A percentile compares a stretch with the other conserved stretches of the same genome.
phyloP scores from a whole-genome alignment of 164 flowering plant species.

The Aristolochia contorta region DNA sequence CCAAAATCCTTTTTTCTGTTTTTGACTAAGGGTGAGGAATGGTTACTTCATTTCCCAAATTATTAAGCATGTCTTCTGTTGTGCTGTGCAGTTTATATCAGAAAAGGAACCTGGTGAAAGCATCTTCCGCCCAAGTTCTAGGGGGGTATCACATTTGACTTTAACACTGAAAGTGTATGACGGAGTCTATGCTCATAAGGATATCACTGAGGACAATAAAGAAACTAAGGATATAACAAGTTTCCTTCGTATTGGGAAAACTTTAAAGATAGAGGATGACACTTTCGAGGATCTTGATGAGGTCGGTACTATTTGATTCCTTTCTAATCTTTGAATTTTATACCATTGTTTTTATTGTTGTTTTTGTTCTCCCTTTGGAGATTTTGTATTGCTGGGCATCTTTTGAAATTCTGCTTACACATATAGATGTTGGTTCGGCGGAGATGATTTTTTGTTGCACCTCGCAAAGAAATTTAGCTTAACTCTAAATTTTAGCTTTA shows the following conservation, averaged over 20 bases:
- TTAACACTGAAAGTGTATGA: slow-evolving; percentile 82
- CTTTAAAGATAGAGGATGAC: slow-evolving; percentile 86
- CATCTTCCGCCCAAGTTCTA: slow-evolving; percentile 83
- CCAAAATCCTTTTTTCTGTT: too few species aligned
- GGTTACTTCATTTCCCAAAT: too few species aligned
- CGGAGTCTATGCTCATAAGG: slow-evolving; percentile 93
- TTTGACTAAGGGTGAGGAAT: too few species aligned
- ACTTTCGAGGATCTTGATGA: slow-evolving; percentile 96
- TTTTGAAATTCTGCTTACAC: too few species aligned
- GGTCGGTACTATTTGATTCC: slow-evolving; percentile 18
- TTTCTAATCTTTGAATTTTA: not conserved
- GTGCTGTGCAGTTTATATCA: slow-evolving; percentile 49
- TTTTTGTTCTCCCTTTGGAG: not conserved
- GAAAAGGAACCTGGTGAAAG: slow-evolving; percentile 95
- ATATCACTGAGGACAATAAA: slow-evolving; percentile 84
- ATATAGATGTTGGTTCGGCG: too few species aligned
- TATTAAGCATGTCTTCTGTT: not conserved
- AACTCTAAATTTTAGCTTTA: too few species aligned
- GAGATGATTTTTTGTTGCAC: too few species aligned
- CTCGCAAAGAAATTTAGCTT: too few species aligned
- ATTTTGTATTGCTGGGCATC: not conserved
- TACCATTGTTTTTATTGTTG: not conserved
- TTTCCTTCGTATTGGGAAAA: slow-evolving; percentile 85
- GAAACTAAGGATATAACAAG: slow-evolving; percentile 92
- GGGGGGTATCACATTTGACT: slow-evolving; percentile 77